phyloP scores from a whole-genome alignment of 371 early-diverging fungal genomes.

The Encephalitozoon romaleae region DNA sequence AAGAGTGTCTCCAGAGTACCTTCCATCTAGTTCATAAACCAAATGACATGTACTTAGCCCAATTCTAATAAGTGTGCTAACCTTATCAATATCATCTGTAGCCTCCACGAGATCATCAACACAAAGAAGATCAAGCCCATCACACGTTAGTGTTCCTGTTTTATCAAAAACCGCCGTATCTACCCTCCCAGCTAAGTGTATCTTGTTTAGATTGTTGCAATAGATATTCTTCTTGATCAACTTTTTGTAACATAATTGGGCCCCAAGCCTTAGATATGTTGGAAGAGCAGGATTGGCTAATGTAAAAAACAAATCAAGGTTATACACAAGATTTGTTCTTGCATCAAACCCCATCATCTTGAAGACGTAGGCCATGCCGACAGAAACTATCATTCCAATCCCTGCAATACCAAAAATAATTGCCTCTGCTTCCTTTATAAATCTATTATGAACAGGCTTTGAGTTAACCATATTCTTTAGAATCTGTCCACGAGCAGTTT shows the following conservation, averaged over 20 bases:
- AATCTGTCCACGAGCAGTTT: slow-evolving; percentile 83
- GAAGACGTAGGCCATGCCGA: neutral
- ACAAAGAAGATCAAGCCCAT: slow-evolving; percentile 86
- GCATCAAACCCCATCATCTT: neutral
- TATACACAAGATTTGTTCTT: slow-evolving; percentile 21
- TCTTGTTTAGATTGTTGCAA: slow-evolving; percentile 81
- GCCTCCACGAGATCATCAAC: slow-evolving; percentile 62
- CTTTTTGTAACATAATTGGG: slow-evolving; percentile 76
- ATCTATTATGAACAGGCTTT: slow-evolving; percentile 78
- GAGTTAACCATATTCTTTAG: slow-evolving; percentile 86
- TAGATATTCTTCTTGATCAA: slow-evolving; percentile 72
- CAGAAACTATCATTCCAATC: slow-evolving; percentile 61
- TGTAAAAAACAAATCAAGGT: slow-evolving; percentile 50
- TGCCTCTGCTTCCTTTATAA: slow-evolving; percentile 73
- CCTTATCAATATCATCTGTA: neutral
- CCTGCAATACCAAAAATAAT: slow-evolving; percentile 10
- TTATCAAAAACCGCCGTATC: slow-evolving; percentile 96
- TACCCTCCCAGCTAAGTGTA: slow-evolving; percentile 85
- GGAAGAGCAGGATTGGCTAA: slow-evolving; percentile 66
- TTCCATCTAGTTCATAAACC: slow-evolving; percentile 75
- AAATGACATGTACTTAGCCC: slow-evolving; percentile 90
- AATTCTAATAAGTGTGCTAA: neutral
- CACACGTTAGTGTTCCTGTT: slow-evolving; percentile 95
- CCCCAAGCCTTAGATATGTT: slow-evolving; percentile 87
- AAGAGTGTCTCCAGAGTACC: slow-evolving; percentile 86